phyloP scores from a whole-genome alignment of 768 basidiomycete genomes.

The Rhizopogon sp. region DNA sequence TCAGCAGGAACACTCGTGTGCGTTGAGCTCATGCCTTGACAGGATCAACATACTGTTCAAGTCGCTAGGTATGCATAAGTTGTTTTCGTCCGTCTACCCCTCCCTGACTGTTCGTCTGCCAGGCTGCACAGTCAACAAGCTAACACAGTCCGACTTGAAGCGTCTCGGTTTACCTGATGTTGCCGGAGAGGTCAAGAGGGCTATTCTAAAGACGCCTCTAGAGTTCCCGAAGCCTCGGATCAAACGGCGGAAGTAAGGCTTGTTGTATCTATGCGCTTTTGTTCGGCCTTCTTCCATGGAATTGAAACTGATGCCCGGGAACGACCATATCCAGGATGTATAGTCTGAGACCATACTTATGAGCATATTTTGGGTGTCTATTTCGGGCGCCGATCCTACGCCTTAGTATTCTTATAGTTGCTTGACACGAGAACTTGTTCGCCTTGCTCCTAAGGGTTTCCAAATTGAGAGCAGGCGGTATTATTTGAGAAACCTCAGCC shows the following conservation, averaged over 20 bases:
- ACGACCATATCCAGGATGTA: background rate
- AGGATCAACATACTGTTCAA: conserved; percentile 71
- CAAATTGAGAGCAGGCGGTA: too few relatives aligned
- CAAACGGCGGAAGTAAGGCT: conserved; percentile 25
- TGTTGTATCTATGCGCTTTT: background rate
- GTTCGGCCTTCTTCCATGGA: background rate
- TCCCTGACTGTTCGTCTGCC: conserved; percentile 4
- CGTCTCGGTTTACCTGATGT: conserved; percentile 62
- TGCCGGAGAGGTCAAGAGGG: conserved; percentile 62
- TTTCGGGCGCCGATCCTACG: background rate
- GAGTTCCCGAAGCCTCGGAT: conserved; percentile 67
- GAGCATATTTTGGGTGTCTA: background rate
- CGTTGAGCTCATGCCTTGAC: conserved; percentile 1
- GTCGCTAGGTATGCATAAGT: conserved; percentile 49
- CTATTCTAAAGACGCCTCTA: conserved; percentile 70
- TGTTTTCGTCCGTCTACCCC: background rate
- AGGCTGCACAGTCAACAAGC: conserved; percentile 70
- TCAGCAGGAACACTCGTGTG: background rate
- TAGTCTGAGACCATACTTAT: background rate
- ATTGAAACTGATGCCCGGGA: background rate
- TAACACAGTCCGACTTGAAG: conserved; percentile 59
- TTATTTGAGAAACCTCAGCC: too few relatives aligned
- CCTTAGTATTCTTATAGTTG: background rate
- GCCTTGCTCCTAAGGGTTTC: too few relatives aligned
- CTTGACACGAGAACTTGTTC: too few relatives aligned